Percentiles rank a stretch among this genome's conserved stretches.
Conservation (phyloP, 495 filamentous ascomycete species). For the Tuber borchii region DNA sequence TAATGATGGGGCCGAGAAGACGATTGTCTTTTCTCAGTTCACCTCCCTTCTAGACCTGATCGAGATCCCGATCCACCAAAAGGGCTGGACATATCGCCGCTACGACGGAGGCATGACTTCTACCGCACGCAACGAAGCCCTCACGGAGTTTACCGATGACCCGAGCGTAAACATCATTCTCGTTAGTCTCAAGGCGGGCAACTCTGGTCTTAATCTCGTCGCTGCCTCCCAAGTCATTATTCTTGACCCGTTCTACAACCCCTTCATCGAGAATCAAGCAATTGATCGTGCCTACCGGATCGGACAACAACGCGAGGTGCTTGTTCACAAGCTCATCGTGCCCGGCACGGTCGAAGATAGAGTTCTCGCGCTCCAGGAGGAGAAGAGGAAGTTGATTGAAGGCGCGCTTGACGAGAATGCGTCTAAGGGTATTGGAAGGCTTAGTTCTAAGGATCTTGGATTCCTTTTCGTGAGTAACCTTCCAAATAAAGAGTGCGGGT, state of each 20-base stretch:
- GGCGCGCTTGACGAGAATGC: constrained; percentile 77
- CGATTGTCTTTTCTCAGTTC: constrained; percentile 89
- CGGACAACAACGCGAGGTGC: constrained; percentile 67
- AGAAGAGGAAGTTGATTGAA: constrained; percentile 72
- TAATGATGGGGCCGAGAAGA: constrained; percentile 58
- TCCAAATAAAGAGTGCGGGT: not conserved
- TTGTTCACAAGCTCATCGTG: constrained; percentile 74
- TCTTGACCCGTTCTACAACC: constrained; percentile 95
- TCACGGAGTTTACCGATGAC: constrained; percentile 65
- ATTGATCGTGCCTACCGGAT: constrained; percentile 91
- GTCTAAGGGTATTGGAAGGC: constrained; percentile 55
- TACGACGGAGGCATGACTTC: constrained; percentile 83
- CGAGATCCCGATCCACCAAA: constrained; percentile 71
- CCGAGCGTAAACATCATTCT: constrained; percentile 67
- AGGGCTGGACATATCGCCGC: constrained; percentile 59
- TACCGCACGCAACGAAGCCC: constrained; percentile 60
- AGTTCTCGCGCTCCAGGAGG: constrained; percentile 75
- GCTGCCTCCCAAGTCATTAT: constrained; percentile 85
- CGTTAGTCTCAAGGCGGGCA: constrained; percentile 83
- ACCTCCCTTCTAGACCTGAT: constrained; percentile 87
- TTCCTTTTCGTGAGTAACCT: constrained; percentile 61
- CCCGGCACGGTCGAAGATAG: constrained; percentile 81
- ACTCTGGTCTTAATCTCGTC: constrained; percentile 82
- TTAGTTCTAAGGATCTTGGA: constrained; percentile 59
- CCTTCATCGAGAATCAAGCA: constrained; percentile 89